Evolutionary conservation across 2,329 filamentous ascomycete genomes (phyloP).

Genomic region (Rhynchosporium agropyri): DNA sequence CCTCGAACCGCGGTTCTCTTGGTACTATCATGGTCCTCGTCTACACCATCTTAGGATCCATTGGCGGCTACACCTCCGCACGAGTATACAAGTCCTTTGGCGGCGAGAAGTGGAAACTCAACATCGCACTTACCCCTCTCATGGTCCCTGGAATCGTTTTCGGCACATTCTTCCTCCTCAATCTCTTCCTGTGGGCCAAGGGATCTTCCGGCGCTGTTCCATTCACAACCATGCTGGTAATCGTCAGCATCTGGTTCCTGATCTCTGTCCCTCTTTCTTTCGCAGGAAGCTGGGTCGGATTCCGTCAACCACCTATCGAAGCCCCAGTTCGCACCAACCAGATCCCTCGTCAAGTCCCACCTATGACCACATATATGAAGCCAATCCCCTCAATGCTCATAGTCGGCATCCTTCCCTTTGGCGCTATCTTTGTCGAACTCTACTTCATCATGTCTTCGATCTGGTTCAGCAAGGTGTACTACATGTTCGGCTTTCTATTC

Average conservation of each 20-base stretch:
- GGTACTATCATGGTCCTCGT: constrained; percentile 91
- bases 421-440: constrained; percentile 95
- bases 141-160: constrained; percentile 89
- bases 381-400: constrained; percentile 89
- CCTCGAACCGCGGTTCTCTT: constrained; percentile 91
- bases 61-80: constrained; percentile 88
- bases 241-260: constrained; percentile 93
- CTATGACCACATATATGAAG: constrained; percentile 77
- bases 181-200: constrained; percentile 95
- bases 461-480: constrained; percentile 99
- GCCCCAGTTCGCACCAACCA: constrained; percentile 93
- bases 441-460: constrained; percentile 99
- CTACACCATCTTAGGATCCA: constrained; percentile 89
- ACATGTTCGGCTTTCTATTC: constrained; percentile 99
- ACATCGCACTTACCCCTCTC: constrained; percentile 84
- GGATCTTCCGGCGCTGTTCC: constrained; percentile 91
- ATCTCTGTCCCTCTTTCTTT: constrained; percentile 93
- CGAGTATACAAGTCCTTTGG: constrained; percentile 93
- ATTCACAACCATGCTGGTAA: constrained; percentile 93
- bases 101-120: constrained; percentile 92
- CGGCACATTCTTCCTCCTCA: constrained; percentile 84
- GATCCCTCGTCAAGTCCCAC: constrained; percentile 95
- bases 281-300: constrained; percentile 89
- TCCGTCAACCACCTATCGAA: constrained; percentile 72
- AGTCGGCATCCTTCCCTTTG: constrained; percentile 90